Evolutionary conservation across 2,329 filamentous ascomycete species (phyloP).

Genomic region (Emmonsiellopsis sp.): DNA sequence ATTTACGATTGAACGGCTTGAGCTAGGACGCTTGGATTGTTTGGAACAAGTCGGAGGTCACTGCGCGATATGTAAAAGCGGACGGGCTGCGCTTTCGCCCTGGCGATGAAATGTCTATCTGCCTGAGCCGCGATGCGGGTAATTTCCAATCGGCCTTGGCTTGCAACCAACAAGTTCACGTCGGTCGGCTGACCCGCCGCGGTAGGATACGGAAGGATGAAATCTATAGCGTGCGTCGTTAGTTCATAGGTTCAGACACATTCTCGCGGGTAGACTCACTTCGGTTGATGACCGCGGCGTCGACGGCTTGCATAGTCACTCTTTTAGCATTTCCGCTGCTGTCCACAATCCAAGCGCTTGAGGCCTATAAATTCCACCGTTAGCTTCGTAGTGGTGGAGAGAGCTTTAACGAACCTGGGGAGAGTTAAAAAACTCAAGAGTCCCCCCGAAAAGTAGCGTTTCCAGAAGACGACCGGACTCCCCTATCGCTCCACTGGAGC

Average conservation of each 20-base stretch:
- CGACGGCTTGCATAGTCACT: background rate
- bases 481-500: too few relatives aligned
- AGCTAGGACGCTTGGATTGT: background rate
- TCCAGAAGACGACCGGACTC: background rate
- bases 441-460: background rate
- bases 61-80: background rate
- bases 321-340: background rate
- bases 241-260: too few relatives aligned
- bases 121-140: background rate
- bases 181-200: too few relatives aligned
- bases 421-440: background rate
- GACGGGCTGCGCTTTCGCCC: background rate
- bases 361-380: background rate
- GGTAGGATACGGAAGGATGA: too few relatives aligned
- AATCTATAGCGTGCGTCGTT: too few relatives aligned
- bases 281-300: background rate
- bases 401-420: background rate
- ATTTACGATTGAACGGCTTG: background rate
- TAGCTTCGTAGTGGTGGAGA: background rate
- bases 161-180: too few relatives aligned
- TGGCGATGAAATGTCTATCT: background rate
- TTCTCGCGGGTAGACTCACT: too few relatives aligned
- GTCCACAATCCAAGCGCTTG: slow-evolving; percentile 1
- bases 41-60: background rate
- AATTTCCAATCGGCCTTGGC: too few relatives aligned